Conservation (phyloP, 352 stramenopile genomes). For the Phytopythium helicoides region DNA sequence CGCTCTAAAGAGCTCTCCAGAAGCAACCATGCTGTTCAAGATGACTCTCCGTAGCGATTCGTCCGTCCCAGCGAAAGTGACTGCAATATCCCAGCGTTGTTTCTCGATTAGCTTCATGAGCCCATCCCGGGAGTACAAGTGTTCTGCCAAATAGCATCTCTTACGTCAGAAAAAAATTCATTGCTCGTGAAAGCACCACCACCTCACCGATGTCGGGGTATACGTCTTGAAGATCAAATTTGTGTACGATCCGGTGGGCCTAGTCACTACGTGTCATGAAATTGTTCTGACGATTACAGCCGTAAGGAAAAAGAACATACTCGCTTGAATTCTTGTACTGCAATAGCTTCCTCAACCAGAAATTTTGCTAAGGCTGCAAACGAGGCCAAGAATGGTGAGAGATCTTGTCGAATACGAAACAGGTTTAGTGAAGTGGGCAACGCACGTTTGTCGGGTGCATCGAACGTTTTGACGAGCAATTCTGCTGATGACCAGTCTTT, state of each 20-base stretch:
- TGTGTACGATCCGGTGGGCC: constrained; percentile 62
- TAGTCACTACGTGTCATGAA: constrained; percentile 8
- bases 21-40: constrained; percentile 39
- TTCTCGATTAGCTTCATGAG: constrained; percentile 66
- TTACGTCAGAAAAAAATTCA: not conserved
- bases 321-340: constrained; percentile 55
- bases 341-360: constrained; percentile 57
- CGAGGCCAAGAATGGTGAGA: too few species aligned
- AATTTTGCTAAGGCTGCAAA: constrained; percentile 30
- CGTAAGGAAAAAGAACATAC: constrained; percentile 11
- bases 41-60: constrained; percentile 40
- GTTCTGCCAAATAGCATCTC: constrained; percentile 14
- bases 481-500: constrained; percentile 68
- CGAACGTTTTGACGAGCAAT: constrained; percentile 41
- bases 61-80: constrained; percentile 67
- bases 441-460: constrained; percentile 18
- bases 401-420: too few species aligned
- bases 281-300: not conserved
- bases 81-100: constrained; percentile 60
- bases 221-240: constrained; percentile 44
- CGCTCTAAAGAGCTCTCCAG: constrained; percentile 38
- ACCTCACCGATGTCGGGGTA: constrained; percentile 56
- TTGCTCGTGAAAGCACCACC: too few species aligned
- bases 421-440: too few species aligned
- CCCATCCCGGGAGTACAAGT: constrained; percentile 58